Conservation (phyloP, 768 basidiomycete genomes). For the Boletus subparvulus region DNA sequence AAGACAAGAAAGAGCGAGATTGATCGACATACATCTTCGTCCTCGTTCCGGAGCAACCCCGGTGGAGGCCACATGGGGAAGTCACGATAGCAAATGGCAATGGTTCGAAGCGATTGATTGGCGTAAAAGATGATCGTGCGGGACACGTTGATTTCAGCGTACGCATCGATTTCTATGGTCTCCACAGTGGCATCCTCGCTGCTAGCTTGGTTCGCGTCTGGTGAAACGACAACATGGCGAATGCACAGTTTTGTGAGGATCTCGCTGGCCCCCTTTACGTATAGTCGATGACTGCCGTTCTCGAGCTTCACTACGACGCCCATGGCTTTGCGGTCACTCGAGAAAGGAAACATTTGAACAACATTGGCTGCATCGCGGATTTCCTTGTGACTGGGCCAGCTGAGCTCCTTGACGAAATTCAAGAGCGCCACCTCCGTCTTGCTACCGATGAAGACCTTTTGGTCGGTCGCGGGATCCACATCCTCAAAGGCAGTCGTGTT, state of each 20-base stretch:
- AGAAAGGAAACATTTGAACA: conserved; percentile 91
- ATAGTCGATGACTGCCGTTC: conserved; percentile 60
- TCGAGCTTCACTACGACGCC: conserved; percentile 73
- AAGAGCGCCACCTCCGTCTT: conserved; percentile 96
- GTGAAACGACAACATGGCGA: conserved; percentile 66
- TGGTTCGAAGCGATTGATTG: conserved; percentile 91
- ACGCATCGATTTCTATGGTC: conserved; percentile 59
- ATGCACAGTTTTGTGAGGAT: conserved; percentile 80
- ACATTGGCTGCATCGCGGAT: conserved; percentile 60
- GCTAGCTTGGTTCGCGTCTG: conserved; percentile 15
- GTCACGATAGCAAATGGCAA: conserved; percentile 92
- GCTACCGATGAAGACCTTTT: conserved; percentile 74
- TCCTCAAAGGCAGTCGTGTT: conserved; percentile 98
- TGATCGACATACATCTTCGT: conserved; percentile 52
- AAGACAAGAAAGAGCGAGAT: background rate
- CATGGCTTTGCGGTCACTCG: conserved; percentile 92
- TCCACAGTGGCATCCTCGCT: conserved; percentile 42
- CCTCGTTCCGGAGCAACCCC: conserved; percentile 38
- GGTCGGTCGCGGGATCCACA: conserved; percentile 55
- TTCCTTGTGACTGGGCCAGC: conserved; percentile 70
- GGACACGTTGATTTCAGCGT: conserved; percentile 77
- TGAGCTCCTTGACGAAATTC: conserved; percentile 76
- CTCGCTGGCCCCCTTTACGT: conserved; percentile 93
- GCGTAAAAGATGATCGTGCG: conserved; percentile 98
- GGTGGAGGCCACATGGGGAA: conserved; percentile 82